Conservation (phyloP, 371 early-diverging fungal species). For the Mucor lusitanicus region DNA sequence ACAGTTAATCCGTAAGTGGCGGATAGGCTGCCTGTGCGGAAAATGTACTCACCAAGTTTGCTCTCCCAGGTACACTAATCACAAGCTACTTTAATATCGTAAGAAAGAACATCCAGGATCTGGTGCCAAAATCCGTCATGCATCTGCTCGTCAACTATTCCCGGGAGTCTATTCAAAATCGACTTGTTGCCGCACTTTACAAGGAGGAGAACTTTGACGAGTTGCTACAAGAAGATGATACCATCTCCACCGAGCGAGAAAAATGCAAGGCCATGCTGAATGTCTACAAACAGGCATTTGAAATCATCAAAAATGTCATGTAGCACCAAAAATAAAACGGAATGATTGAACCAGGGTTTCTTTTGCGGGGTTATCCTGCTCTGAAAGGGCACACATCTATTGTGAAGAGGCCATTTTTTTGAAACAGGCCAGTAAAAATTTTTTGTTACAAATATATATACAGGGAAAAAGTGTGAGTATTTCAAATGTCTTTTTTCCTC, state of each 20-base stretch:
- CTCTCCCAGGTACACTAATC: slow-evolving; percentile 60
- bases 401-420: background rate
- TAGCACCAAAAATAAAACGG: slow-evolving; percentile 31
- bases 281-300: slow-evolving; percentile 83
- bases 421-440: slow-evolving; percentile 1
- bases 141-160: slow-evolving; percentile 79
- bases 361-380: background rate
- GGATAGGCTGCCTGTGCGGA: background rate
- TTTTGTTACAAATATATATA: background rate
- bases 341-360: slow-evolving; percentile 1
- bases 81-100: slow-evolving; percentile 84
- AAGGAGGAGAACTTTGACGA: slow-evolving; percentile 75
- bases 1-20: slow-evolving; percentile 79
- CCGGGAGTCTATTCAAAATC: slow-evolving; percentile 79
- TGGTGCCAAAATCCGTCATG: slow-evolving; percentile 94
- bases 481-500: background rate
- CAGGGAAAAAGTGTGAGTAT: background rate
- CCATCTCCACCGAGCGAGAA: slow-evolving; percentile 76
- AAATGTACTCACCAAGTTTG: background rate
- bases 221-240: slow-evolving; percentile 84
- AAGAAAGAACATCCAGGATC: slow-evolving; percentile 84
- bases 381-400: background rate
- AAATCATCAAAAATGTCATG: slow-evolving; percentile 74
- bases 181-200: slow-evolving; percentile 86
- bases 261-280: slow-evolving; percentile 82